Evolutionary conservation across 106 monocot genomes (phyloP), one percentile per base, ranked within the genome.

Genomic region (Dioscorea zingiberensis): DNA sequence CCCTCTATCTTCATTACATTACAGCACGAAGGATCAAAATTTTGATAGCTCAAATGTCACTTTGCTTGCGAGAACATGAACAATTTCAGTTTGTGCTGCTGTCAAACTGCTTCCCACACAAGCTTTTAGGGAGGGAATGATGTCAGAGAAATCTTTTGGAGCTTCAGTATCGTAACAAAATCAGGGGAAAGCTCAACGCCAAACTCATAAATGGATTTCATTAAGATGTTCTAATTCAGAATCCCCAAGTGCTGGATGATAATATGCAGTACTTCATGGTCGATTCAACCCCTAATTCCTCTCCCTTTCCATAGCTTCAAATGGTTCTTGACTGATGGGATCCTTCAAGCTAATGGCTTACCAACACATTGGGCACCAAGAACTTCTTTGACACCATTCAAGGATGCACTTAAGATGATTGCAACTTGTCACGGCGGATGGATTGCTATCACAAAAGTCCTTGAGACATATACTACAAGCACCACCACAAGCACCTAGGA

Each of bases 311-410:
- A 98, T 82, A 27, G 71, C 84, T 58, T 92, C 86, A 65, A 98
- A 81, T 46, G 93, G 78, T 66, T 86, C 91, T 81, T 98, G 97
- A 55, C 97, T 92, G 45, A 73, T 75, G 47, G 91, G 79, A 86
- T 97, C 95, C 81, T 91, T 91, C 78, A 97, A 74, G 73, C 81
- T 81, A 62, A 97, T 82, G 27, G 74, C 57, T 59, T 86, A 85
- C 94, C 94, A 94, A 53, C 94, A 94, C 90, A 94, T 94, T 15
- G 94, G 94, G 71, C 94, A 94, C 44, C 90, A 90, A 60, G 94
- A 84, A 69, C 94, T 94, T 74, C 94, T 79, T 69, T 94, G 94
- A 62, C 90, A 94, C 87, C 87, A 87, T 67, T 83, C 87, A 69
- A 87, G 83, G 32, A 87, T 80, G 70, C 87, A 87, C 32, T 87